These are phyloP conservation scores for Arctostaphylos glauca DNA, from an alignment of 148 eudicot genomes.

Conservation along the genomic window DNA sequence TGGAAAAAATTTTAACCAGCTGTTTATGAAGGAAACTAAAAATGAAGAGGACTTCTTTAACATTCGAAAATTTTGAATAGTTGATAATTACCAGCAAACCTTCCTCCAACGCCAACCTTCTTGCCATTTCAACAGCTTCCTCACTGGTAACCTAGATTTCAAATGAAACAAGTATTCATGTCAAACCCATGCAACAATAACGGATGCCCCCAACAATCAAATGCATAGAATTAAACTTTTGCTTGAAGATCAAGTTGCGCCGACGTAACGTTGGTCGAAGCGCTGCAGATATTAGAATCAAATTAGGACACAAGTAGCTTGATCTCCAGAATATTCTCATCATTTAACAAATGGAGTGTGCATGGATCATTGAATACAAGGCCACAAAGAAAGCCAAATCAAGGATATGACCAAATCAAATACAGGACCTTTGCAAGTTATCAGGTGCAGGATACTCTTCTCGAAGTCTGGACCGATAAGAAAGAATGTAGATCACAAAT, in stretches of 20 bases:
- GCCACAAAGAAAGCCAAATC: background rate
- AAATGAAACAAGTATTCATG: background rate
- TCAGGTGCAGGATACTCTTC: background rate
- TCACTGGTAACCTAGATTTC: slow-evolving; percentile 47
- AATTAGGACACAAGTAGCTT: background rate
- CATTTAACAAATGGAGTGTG: background rate
- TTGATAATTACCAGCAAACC: slow-evolving; percentile 61
- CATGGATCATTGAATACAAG: background rate
- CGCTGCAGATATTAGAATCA: background rate
- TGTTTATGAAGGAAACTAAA: background rate
- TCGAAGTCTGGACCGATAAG: background rate
- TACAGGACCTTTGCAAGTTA: background rate
- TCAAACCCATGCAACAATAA: background rate
- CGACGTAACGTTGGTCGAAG: background rate
- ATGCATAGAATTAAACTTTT: background rate
- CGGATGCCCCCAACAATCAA: slow-evolving; percentile 1
- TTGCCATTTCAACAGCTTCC: slow-evolving; percentile 72
- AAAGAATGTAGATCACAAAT: background rate
- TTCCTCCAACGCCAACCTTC: slow-evolving; percentile 60
- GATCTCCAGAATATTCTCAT: background rate
- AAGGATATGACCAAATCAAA: background rate
- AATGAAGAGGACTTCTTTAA: slow-evolving; percentile 2
- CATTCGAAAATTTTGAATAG: background rate
- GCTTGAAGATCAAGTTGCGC: background rate
- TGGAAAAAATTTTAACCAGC: background rate